Base-by-base conservation (phyloP, 2,329 filamentous ascomycete genomes). In the Alternaria hordeiaustralica region DNA sequence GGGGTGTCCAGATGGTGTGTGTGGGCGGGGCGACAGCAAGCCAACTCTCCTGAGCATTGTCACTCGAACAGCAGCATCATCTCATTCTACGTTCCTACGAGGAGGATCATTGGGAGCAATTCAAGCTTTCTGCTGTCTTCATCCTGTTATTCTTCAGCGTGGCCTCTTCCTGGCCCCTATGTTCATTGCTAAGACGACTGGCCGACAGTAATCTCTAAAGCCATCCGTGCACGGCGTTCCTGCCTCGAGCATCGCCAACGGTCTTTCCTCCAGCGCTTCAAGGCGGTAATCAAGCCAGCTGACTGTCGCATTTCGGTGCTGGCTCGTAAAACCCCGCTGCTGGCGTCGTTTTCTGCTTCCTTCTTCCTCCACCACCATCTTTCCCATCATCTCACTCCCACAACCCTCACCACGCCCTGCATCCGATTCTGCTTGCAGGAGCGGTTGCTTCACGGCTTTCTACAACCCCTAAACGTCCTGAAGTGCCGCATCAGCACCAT, bases 131-230 rank as follows among this genome's bases (percentile, higher is more conserved):
- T 23, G 47, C n/a, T 50, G n/a, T 61, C n/a, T 45, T 57, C 15
- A 15, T 58, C 53, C 30, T 62, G 18, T 61, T 33, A 43, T 47
- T 33, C 51, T 45, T 56, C 53, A 8, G 25, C 47, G 21, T 55
- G 23, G 49, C n/a, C 47, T 36, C 20, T 43, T 51, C 57, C 55
- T 45, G 23, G 23, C 55, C 53, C 26, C 23, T 44, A 26, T 51
- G 61, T 60, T 60, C 61, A 61, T 58, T 64, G 70, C 70, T 75
- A 75, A 75, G 65, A 68, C 49, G 41, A 57, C 36, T 61, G 57
- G 23, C 53, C 54, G 45, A 70, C 68, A 78, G 73, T 76, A 77
- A 76, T 77, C 70, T 68, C 65, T 70, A 69, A 65, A 71, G 55
- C 61, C 61, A 55, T 58, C 61, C 56, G 58, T 64, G 68, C 64